Conservation (phyloP, 169 alveolate species). For the Perkinsus chesapeaki region DNA sequence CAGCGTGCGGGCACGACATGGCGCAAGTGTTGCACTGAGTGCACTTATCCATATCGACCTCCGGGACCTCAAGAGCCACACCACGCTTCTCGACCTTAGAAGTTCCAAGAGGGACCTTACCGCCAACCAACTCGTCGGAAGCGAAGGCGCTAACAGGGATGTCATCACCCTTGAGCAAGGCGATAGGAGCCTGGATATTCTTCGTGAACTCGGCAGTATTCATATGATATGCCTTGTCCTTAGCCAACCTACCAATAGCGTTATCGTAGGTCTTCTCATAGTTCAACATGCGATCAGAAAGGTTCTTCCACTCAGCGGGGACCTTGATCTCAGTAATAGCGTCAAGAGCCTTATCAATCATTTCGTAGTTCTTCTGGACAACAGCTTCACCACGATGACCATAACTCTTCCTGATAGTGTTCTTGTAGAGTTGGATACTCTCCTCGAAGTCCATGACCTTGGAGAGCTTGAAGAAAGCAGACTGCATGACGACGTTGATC, state of each 20-base stretch:
- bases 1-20: conserved; percentile 51
- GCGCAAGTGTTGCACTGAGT: conserved; percentile 51
- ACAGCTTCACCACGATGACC: conserved; percentile 43
- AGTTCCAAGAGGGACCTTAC: conserved; percentile 44
- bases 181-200: conserved; percentile 21
- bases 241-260: background rate
- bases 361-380: conserved; percentile 30
- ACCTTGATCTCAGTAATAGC: conserved; percentile 19
- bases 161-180: conserved; percentile 37
- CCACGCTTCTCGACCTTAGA: conserved; percentile 46
- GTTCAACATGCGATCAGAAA: background rate
- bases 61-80: conserved; percentile 43
- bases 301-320: background rate
- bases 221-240: background rate
- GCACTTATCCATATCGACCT: conserved; percentile 53
- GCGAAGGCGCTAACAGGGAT: conserved; percentile 46
- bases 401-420: conserved; percentile 45
- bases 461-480: conserved; percentile 40
- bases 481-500: conserved; percentile 40
- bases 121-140: conserved; percentile 16
- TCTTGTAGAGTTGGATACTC: conserved; percentile 36
- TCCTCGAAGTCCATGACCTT: conserved; percentile 40
- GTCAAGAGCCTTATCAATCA: conserved; percentile 30
- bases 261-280: background rate
- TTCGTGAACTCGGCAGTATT: conserved; percentile 11